Conservation (phyloP, 2,329 filamentous ascomycete genomes). For the Pseudocercospora crystallina region DNA sequence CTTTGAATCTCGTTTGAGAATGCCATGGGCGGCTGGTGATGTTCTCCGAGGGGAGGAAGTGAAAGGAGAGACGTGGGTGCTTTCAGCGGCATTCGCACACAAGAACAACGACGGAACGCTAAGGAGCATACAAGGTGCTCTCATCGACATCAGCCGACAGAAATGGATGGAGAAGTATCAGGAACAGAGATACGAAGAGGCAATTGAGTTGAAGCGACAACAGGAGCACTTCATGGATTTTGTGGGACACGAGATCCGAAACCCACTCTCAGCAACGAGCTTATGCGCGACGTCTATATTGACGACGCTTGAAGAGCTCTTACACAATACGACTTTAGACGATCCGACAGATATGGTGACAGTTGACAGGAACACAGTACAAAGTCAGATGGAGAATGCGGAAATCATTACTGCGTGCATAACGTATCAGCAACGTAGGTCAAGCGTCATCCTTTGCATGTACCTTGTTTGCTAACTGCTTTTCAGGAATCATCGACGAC, state of each 20-base stretch:
- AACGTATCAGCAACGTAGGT: constrained; percentile 32
- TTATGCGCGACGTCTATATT: constrained; percentile 32
- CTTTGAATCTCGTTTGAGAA: constrained; percentile 34
- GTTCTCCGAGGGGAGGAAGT: constrained; percentile 16
- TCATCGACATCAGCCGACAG: constrained; percentile 40
- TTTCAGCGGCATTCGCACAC: constrained; percentile 19
- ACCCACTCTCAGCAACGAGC: constrained; percentile 45
- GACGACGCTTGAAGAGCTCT: constrained; percentile 6
- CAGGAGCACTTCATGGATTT: constrained; percentile 32
- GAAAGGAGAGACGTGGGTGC: constrained; percentile 20
- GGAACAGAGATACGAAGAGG: constrained; percentile 38
- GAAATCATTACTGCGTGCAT: constrained; percentile 35
- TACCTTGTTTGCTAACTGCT: no score
- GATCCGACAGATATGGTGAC: constrained; percentile 6
- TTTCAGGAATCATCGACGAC: constrained; percentile 44
- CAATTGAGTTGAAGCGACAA: constrained; percentile 36
- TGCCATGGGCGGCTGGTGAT: constrained; percentile 16
- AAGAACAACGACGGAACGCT: constrained; percentile 18
- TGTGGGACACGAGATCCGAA: constrained; percentile 43
- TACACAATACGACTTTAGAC: constrained; percentile 5
- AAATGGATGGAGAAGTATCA: constrained; percentile 43
- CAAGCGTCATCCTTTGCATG: no score
- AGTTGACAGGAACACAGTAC: constrained; percentile 11
- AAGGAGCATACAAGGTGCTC: constrained; percentile 39
- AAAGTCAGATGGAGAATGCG: constrained; percentile 25